Evolutionary conservation across 768 basidiomycete genomes (phyloP).

Genomic region (Daedalea quercina): DNA sequence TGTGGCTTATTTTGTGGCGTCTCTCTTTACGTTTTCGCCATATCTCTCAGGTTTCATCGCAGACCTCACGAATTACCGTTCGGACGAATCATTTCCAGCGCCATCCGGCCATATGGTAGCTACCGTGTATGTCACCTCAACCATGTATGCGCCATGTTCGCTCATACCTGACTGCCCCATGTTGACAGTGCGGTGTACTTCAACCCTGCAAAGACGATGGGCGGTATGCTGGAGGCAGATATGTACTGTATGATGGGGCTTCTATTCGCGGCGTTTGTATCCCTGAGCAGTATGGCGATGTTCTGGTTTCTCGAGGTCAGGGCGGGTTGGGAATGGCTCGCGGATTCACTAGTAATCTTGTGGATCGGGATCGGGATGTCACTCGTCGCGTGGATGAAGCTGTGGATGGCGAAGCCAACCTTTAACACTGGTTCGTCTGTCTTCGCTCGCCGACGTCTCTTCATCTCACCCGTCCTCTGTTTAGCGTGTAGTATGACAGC

Average conservation of each 20-base stretch:
- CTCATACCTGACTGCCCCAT: no score
- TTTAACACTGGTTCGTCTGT: constrained; percentile 71
- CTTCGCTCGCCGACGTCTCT: not conserved
- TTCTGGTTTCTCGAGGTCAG: constrained; percentile 74
- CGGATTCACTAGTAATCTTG: constrained; percentile 62
- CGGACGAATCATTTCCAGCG: constrained; percentile 45
- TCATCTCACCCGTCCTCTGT: not conserved
- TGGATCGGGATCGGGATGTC: constrained; percentile 87
- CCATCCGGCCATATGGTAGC: constrained; percentile 89
- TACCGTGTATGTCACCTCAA: constrained; percentile 61
- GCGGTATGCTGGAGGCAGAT: constrained; percentile 90
- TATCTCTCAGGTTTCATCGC: constrained; percentile 64
- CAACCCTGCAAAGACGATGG: constrained; percentile 90
- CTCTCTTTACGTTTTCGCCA: constrained; percentile 88
- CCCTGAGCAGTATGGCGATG: constrained; percentile 67
- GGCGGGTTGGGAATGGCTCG: constrained; percentile 68
- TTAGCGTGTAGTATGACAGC: constrained; percentile 80
- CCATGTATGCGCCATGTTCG: not conserved
- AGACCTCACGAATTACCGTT: constrained; percentile 47
- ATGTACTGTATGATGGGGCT: constrained; percentile 70
- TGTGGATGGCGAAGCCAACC: constrained; percentile 83
- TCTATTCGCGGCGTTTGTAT: constrained; percentile 65
- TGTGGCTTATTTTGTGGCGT: constrained; percentile 83
- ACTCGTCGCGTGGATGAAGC: constrained; percentile 82
- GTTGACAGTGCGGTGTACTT: constrained; percentile 66